Conservation (phyloP, 768 basidiomycete species). For the Naematelia aurantialba region DNA sequence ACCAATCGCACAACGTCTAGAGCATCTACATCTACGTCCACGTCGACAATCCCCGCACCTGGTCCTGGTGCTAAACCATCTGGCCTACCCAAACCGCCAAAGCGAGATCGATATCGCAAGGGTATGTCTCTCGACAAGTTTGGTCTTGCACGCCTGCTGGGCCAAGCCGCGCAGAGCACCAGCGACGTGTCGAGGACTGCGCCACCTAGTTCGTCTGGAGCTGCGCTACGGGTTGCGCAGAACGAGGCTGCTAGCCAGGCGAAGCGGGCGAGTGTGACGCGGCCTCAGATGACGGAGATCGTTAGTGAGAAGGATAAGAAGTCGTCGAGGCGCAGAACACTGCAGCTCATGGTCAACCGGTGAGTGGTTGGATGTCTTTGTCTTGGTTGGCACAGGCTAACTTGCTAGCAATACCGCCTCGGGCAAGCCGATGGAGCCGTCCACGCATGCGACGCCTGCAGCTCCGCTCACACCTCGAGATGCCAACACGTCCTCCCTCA, state of each 20-base stretch:
- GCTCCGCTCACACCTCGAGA: slow-evolving; percentile 32
- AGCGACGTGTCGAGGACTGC: slow-evolving; percentile 20
- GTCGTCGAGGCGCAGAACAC: slow-evolving; percentile 62
- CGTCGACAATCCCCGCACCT: slow-evolving; percentile 7
- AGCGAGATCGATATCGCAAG: slow-evolving; percentile 56
- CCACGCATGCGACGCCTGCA: slow-evolving; percentile 29
- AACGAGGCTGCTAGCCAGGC: slow-evolving; percentile 7
- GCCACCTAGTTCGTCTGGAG: slow-evolving; percentile 23
- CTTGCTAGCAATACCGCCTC: neutral
- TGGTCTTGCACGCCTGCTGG: slow-evolving; percentile 70
- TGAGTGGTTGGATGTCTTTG: too few relatives aligned
- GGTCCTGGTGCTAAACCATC: slow-evolving; percentile 13
- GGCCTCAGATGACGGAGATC: slow-evolving; percentile 8
- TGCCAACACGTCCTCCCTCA: slow-evolving; percentile 19
- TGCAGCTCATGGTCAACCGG: slow-evolving; percentile 76
- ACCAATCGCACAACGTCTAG: neutral
- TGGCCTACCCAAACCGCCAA: slow-evolving; percentile 25
- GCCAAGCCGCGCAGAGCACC: slow-evolving; percentile 11
- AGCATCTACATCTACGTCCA: slow-evolving; percentile 4
- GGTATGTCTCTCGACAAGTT: slow-evolving; percentile 76
- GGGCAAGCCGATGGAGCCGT: slow-evolving; percentile 9
- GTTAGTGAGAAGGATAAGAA: slow-evolving; percentile 25
- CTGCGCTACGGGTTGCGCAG: slow-evolving; percentile 14
- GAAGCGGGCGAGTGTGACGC: slow-evolving; percentile 7
- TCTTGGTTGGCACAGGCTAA: neutral